Evolutionary conservation across 2,329 filamentous ascomycete species (phyloP), one percentile per base, ranked within the genome.

Genomic region (Akanthomyces muscarius): DNA sequence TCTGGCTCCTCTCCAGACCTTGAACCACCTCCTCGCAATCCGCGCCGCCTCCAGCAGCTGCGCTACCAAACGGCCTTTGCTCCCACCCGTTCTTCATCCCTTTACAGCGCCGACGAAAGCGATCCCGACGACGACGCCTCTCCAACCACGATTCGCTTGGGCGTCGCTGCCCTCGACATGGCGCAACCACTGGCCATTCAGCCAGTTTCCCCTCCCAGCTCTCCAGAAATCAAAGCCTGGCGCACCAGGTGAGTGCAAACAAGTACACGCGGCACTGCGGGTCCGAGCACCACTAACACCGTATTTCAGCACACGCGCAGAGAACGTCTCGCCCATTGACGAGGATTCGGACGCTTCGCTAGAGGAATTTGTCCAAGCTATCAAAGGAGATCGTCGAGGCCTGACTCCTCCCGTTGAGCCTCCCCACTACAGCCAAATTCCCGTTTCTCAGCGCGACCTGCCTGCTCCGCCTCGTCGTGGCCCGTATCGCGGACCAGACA

Each of bases 131-230:
- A 55, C 54, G 64, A 67, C 58, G 47, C 53, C 48, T 65, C 66
- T n/a, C 62, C 66, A 41, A 56, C 65, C n/a, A 61, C 65, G 63
- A 50, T 50, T 86, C 86, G 52, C 81, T 23, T 13, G 38, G 45
- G 44, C 42, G 23, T 30, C 30, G 47, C 38, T 42, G 55, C 28
- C 8, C 42, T 58, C 56, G 14, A 38, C 18, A 55, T 59, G 56
- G 47, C 30, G 14, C 48, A 30, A 14, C 38, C 47, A 84, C 13
- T 54, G 41, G 71, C 80, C 78, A 51, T 84, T 80, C 65, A 72
- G 65, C 70, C 72, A 61, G 77, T 86, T 65, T 86, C 83, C 13
- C 83, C 83, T 59, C 83, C 82, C 36, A 86, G 83, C 74, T 86
- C 83, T 48, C 83, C 83, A 28, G 83, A 86, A 62, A 68, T 75